These are phyloP conservation scores for Aspergillus chevalieri DNA, from an alignment of 2,329 filamentous ascomycete species.

Conservation along the genomic window DNA sequence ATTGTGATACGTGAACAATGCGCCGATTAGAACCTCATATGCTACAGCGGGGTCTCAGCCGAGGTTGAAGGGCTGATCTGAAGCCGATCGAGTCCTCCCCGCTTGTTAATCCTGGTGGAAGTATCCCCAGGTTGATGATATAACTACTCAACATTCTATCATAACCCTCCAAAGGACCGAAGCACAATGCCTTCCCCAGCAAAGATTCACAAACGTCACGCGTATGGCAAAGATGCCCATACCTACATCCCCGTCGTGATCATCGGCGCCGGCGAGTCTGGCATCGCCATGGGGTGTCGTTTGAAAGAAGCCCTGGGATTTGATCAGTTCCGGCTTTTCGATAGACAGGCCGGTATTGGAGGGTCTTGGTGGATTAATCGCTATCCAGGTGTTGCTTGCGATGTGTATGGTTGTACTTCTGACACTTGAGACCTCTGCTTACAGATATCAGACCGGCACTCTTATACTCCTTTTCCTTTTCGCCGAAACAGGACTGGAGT, in stretches of 20 bases:
- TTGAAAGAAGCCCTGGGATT: slow-evolving; percentile 54
- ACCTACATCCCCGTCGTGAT: slow-evolving; percentile 49
- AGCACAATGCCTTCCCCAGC: slow-evolving; percentile 24
- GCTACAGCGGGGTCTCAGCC: neutral
- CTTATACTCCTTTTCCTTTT: slow-evolving; percentile 54
- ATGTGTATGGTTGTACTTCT: slow-evolving; percentile 37
- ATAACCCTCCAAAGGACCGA: neutral
- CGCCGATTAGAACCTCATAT: neutral
- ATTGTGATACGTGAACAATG: neutral
- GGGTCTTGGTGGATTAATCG: slow-evolving; percentile 61
- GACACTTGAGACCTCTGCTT: neutral
- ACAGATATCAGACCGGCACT: slow-evolving; percentile 42
- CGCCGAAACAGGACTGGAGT: slow-evolving; percentile 48
- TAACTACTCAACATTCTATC: neutral
- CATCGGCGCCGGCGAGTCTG: slow-evolving; percentile 58
- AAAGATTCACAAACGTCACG: slow-evolving; percentile 35
- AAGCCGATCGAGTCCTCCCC: too few relatives aligned
- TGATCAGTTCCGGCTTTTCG: slow-evolving; percentile 56
- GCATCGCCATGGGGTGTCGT: slow-evolving; percentile 55
- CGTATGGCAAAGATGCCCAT: slow-evolving; percentile 34
- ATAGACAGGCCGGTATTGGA: slow-evolving; percentile 52
- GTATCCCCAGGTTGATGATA: neutral
- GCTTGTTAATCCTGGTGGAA: too few relatives aligned
- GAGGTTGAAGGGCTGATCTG: neutral
- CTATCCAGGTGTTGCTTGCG: slow-evolving; percentile 56